Conservation (phyloP, 2,329 filamentous ascomycete species). For the Dactylellina sp. region DNA sequence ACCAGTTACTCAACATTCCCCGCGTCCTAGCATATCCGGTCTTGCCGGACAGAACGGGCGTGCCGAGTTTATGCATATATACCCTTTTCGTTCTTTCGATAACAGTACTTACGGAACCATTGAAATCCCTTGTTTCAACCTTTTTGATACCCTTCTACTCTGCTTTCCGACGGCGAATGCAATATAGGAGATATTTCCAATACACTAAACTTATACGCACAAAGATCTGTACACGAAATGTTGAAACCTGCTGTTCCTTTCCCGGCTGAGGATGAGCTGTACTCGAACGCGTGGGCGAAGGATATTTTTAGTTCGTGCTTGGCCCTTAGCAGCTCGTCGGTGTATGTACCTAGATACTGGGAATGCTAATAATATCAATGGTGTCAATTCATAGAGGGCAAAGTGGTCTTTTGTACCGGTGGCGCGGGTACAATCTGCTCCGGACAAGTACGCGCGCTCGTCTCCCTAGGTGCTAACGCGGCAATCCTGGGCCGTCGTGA, state of each 20-base stretch:
- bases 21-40: slow-evolving; percentile 11
- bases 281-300: slow-evolving; percentile 59
- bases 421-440: slow-evolving; percentile 92
- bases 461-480: slow-evolving; percentile 90
- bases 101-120: no score
- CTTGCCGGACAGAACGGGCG: slow-evolving; percentile 28
- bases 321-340: neutral
- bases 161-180: neutral
- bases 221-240: slow-evolving; percentile 11
- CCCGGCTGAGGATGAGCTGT: slow-evolving; percentile 44
- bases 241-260: slow-evolving; percentile 42
- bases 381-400: slow-evolving; percentile 72
- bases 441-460: slow-evolving; percentile 89
- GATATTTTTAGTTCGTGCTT: slow-evolving; percentile 57
- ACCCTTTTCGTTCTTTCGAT: neutral
- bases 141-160: neutral
- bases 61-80: slow-evolving; percentile 7
- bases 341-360: no score
- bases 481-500: slow-evolving; percentile 92
- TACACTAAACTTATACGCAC: no score
- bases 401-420: slow-evolving; percentile 94
- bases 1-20: slow-evolving; percentile 5
- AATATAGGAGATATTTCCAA: neutral
- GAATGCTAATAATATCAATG: neutral
- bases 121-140: neutral